Percentiles rank a stretch among this genome's conserved stretches.
phyloP scores from a whole-genome alignment of 2,329 filamentous ascomycete species.

The Sclerotinia subarctica region DNA sequence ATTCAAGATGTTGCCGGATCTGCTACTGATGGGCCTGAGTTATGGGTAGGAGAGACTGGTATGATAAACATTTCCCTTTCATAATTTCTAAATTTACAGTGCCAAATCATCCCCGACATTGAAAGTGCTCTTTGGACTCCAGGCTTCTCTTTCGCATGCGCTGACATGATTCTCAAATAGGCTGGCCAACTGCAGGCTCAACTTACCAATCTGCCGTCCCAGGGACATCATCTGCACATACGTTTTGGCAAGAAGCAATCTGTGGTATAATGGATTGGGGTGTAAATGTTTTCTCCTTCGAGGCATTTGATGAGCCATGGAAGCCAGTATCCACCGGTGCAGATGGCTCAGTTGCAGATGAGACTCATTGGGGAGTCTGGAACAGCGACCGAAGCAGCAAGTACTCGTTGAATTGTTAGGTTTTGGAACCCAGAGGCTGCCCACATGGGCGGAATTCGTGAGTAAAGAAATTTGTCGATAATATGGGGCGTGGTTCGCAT shows the following conservation, averaged over 20 bases:
- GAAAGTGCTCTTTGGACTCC: neutral
- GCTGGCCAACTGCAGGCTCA: slow-evolving; percentile 62
- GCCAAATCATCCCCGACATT: neutral
- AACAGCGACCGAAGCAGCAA: slow-evolving; percentile 56
- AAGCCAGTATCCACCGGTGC: slow-evolving; percentile 63
- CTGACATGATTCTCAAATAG: slow-evolving; percentile 24
- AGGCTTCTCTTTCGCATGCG: neutral
- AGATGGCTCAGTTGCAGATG: slow-evolving; percentile 58
- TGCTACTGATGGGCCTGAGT: slow-evolving; percentile 52
- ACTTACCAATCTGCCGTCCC: slow-evolving; percentile 61
- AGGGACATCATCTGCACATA: slow-evolving; percentile 54
- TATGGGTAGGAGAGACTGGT: slow-evolving; percentile 68
- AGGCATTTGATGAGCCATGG: slow-evolving; percentile 71
- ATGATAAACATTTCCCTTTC: neutral
- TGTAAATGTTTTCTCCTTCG: slow-evolving; percentile 69
- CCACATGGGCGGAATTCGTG: neutral
- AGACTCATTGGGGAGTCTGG: slow-evolving; percentile 70
- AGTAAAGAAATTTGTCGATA: neutral
- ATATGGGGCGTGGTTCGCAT: neutral
- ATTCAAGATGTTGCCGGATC: slow-evolving; percentile 58
- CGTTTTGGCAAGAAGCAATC: slow-evolving; percentile 60
- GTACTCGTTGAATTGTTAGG: slow-evolving; percentile 40
- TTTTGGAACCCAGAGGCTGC: neutral
- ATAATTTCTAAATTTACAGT: neutral
- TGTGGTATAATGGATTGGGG: slow-evolving; percentile 64